These are phyloP conservation scores for Polytolypa hystricis DNA, from an alignment of 2,329 filamentous ascomycete species.

Conservation along the genomic window DNA sequence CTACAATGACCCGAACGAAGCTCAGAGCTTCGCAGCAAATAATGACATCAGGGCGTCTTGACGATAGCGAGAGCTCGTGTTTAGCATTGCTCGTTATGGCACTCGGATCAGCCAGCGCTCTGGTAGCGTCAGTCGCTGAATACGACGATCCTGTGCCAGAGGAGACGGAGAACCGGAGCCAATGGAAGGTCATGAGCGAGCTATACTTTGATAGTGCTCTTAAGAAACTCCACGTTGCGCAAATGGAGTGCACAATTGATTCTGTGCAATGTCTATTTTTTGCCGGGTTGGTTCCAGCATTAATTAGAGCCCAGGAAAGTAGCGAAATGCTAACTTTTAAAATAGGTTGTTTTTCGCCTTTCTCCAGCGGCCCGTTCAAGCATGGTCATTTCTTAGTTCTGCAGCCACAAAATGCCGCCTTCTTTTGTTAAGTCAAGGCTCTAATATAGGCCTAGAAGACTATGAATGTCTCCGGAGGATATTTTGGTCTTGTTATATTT, in stretches of 20 bases:
- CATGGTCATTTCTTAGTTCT: conserved; percentile 42
- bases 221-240: conserved; percentile 36
- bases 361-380: conserved; percentile 40
- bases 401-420: conserved; percentile 42
- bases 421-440: conserved; percentile 35
- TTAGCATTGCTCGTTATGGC: conserved; percentile 39
- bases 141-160: conserved; percentile 12
- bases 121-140: conserved; percentile 21
- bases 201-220: conserved; percentile 39
- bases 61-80: conserved; percentile 31
- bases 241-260: conserved; percentile 37
- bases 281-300: conserved; percentile 34
- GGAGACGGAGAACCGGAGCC: conserved; percentile 21
- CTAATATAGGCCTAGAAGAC: conserved; percentile 28
- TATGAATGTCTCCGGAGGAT: conserved; percentile 40
- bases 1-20: conserved; percentile 35
- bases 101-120: conserved; percentile 37
- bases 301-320: neutral
- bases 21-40: conserved; percentile 23
- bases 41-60: conserved; percentile 26
- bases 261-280: conserved; percentile 43
- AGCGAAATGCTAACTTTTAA: neutral
- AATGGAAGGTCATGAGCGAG: conserved; percentile 28
- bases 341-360: conserved; percentile 40
- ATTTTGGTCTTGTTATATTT: conserved; percentile 46